These are phyloP conservation scores for Camelina neglecta DNA, from an alignment of 345 rosid species.

Conservation along the genomic window DNA sequence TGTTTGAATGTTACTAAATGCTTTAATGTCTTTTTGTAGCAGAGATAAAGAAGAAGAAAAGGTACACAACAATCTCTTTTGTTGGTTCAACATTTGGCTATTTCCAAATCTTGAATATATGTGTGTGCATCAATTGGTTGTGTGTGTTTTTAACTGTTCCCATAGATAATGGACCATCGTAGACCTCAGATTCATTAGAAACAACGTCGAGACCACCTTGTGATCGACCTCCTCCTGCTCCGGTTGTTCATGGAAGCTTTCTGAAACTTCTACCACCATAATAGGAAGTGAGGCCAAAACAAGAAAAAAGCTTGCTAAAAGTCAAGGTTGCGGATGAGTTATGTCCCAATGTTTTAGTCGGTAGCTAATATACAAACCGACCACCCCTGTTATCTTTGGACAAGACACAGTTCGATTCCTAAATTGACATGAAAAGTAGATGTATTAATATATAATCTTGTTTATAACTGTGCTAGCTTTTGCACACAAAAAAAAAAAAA, in stretches of 20 bases:
- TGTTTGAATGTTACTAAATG: conserved; percentile 8
- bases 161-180: conserved; percentile 34
- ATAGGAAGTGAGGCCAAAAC: conserved; percentile 53
- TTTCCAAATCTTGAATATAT: neutral
- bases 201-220: conserved; percentile 43
- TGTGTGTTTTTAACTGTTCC: conserved; percentile 7
- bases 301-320: conserved; percentile 42
- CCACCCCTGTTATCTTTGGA: conserved; percentile 18
- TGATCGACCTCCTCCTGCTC: conserved; percentile 47
- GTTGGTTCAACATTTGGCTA: neutral
- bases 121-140: neutral
- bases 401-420: conserved; percentile 12
- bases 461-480: too few species aligned
- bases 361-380: conserved; percentile 4
- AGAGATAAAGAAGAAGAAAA: conserved; percentile 84
- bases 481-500: too few species aligned
- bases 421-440: conserved; percentile 14
- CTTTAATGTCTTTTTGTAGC: conserved; percentile 46
- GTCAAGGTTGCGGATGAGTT: conserved; percentile 26
- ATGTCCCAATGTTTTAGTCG: conserved; percentile 3
- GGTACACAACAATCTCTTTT: conserved; percentile 48
- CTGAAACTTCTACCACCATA: conserved; percentile 61
- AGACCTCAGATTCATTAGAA: conserved; percentile 57
- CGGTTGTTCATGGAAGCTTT: conserved; percentile 63
- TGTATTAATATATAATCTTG: neutral